These are phyloP conservation scores for Bipolaris sorokiniana DNA, from an alignment of 2,329 filamentous ascomycete species.

Conservation along the genomic window DNA sequence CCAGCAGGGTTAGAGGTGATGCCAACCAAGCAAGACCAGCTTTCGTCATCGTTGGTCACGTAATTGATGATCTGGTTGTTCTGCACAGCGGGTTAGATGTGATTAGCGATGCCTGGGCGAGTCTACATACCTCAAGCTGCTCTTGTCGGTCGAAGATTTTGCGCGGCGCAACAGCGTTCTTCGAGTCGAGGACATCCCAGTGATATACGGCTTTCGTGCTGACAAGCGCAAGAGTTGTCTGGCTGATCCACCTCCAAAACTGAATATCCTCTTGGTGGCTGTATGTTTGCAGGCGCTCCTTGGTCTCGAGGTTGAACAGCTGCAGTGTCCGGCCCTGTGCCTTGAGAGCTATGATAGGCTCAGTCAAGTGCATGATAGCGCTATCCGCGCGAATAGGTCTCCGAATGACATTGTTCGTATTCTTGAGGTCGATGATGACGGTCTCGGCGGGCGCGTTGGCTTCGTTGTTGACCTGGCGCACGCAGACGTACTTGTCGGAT, in stretches of 20 bases:
- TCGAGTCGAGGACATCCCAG: slow-evolving; percentile 93
- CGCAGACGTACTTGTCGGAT: slow-evolving; percentile 95
- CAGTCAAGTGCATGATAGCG: slow-evolving; percentile 99
- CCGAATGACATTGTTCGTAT: slow-evolving; percentile 92
- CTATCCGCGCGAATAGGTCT: slow-evolving; percentile 98
- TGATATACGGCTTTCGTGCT: slow-evolving; percentile 92
- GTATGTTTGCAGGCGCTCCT: slow-evolving; percentile 95
- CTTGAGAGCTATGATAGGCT: slow-evolving; percentile 95
- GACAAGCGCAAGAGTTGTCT: slow-evolving; percentile 84
- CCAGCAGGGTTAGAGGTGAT: slow-evolving; percentile 93
- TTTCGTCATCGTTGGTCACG: slow-evolving; percentile 90
- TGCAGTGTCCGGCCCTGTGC: slow-evolving; percentile 93
- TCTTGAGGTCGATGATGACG: slow-evolving; percentile 97
- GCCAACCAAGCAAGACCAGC: slow-evolving; percentile 98
- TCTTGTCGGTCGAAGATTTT: slow-evolving; percentile 95
- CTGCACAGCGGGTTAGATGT: slow-evolving; percentile 53
- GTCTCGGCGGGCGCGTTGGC: slow-evolving; percentile 87
- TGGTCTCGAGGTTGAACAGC: slow-evolving; percentile 93
- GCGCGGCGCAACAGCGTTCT: slow-evolving; percentile 73
- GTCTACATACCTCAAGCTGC: slow-evolving; percentile 75
- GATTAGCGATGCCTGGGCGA: slow-evolving; percentile 13
- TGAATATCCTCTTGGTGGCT: slow-evolving; percentile 97
- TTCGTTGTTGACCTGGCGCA: slow-evolving; percentile 85
- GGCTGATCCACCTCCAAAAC: slow-evolving; percentile 99
- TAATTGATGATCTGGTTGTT: slow-evolving; percentile 99